These are phyloP conservation scores for Ambrosiella cleistominuta DNA, from an alignment of 2,329 filamentous ascomycete species.

Conservation along the genomic window DNA sequence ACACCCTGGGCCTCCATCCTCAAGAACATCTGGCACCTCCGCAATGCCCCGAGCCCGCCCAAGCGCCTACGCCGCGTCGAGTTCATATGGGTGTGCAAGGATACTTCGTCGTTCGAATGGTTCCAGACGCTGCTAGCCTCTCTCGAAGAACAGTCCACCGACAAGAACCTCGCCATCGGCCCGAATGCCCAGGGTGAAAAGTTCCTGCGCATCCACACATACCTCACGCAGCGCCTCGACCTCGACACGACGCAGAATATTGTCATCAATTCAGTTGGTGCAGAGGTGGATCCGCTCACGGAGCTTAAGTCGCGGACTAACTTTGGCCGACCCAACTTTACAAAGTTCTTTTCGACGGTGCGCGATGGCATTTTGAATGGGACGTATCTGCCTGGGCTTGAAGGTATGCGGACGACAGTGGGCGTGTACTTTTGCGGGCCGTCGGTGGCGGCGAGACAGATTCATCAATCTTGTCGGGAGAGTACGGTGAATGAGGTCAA, in stretches of 20 bases:
- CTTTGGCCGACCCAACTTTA: conserved; percentile 86
- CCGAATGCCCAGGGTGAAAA: conserved; percentile 53
- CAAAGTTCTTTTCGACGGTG: conserved; percentile 64
- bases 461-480: conserved; percentile 61
- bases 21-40: conserved; percentile 97
- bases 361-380: conserved; percentile 71
- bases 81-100: conserved; percentile 97
- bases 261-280: conserved; percentile 84
- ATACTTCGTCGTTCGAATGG: conserved; percentile 94
- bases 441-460: conserved; percentile 60
- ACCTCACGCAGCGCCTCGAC: conserved; percentile 85
- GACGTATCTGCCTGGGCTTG: conserved; percentile 68
- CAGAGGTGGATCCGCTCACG: conserved; percentile 74
- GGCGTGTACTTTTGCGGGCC: conserved; percentile 98
- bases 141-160: conserved; percentile 68
- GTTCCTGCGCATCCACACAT: conserved; percentile 95
- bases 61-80: conserved; percentile 82
- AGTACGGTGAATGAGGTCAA: conserved; percentile 62
- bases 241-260: conserved; percentile 91
- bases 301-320: conserved; percentile 82
- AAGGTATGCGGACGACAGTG: conserved; percentile 64
- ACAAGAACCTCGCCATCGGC: conserved; percentile 38
- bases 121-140: conserved; percentile 88
- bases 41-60: conserved; percentile 75
- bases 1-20: conserved; percentile 75